These are phyloP conservation scores for Tephrocybe sp. DNA, from an alignment of 768 basidiomycete genomes.

Conservation along the genomic window DNA sequence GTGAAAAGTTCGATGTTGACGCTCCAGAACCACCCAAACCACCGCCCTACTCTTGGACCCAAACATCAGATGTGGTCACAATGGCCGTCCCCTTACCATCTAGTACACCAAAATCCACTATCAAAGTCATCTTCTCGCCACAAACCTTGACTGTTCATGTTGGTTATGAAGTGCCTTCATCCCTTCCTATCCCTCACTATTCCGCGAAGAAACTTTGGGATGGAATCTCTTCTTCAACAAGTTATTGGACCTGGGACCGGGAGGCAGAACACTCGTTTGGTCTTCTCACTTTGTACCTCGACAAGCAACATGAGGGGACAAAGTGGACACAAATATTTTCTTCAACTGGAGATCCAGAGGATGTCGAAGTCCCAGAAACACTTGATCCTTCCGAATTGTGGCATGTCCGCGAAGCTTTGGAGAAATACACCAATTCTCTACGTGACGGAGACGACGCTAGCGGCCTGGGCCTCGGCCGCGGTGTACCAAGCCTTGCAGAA, in stretches of 20 bases:
- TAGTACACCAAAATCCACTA: constrained; percentile 55
- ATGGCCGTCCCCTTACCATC: constrained; percentile 83
- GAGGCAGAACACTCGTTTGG: constrained; percentile 68
- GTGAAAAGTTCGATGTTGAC: constrained; percentile 50
- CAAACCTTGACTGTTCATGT: constrained; percentile 67
- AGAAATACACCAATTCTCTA: constrained; percentile 78
- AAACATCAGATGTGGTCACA: constrained; percentile 79
- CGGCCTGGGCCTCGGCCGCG: constrained; percentile 61
- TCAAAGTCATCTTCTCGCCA: constrained; percentile 65
- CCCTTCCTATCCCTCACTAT: constrained; percentile 52
- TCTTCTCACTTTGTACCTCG: constrained; percentile 77
- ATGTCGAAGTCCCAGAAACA: constrained; percentile 81
- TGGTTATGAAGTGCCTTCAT: constrained; percentile 30
- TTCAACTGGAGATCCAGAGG: constrained; percentile 40
- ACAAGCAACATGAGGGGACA: constrained; percentile 80
- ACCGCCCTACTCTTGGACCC: constrained; percentile 91
- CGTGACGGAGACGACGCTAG: constrained; percentile 55
- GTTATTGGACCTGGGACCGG: constrained; percentile 92
- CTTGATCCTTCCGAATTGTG: constrained; percentile 82
- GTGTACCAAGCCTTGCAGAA: constrained; percentile 76
- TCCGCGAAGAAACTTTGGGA: constrained; percentile 75
- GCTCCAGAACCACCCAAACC: constrained; percentile 44
- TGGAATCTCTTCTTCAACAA: constrained; percentile 68
- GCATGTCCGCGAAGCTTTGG: constrained; percentile 74
- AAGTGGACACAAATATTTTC: constrained; percentile 89